phyloP scores from a whole-genome alignment of 2,329 filamentous ascomycete species.

The Cytospora mali region DNA sequence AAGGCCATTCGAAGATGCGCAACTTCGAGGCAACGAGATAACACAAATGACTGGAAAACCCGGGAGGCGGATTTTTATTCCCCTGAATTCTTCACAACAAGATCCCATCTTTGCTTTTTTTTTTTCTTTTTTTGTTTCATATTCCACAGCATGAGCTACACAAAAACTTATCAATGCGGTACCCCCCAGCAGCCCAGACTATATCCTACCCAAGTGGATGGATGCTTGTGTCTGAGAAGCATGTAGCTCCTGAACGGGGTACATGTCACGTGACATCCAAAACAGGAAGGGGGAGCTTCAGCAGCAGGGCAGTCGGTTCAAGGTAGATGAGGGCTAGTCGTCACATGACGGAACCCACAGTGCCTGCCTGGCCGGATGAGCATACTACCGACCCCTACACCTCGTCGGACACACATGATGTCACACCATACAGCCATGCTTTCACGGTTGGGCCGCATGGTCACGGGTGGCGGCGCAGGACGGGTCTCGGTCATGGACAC shows the following conservation, averaged over 20 bases:
- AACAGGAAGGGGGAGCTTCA: slow-evolving; percentile 6
- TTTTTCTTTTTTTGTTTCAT: too few species aligned
- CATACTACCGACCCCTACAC: neutral
- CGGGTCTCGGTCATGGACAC: neutral
- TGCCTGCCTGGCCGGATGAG: neutral
- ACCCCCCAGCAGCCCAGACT: neutral
- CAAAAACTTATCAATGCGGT: neutral
- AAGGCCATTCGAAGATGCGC: neutral
- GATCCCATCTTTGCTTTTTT: neutral
- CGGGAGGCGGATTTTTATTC: neutral
- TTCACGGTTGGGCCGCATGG: slow-evolving; percentile 20
- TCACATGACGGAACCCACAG: slow-evolving; percentile 24
- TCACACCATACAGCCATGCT: slow-evolving; percentile 23
- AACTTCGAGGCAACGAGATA: neutral
- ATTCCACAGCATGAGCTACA: neutral
- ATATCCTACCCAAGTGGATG: neutral
- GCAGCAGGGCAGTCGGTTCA: neutral
- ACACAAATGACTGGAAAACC: neutral
- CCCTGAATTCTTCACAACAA: neutral
- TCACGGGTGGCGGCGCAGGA: slow-evolving; percentile 10
- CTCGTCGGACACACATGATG: neutral
- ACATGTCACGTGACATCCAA: slow-evolving; percentile 24
- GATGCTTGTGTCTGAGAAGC: neutral
- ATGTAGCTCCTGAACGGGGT: neutral
- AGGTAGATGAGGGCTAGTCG: slow-evolving; percentile 20